Base-by-base conservation (phyloP, 2,329 filamentous ascomycete genomes). In the Venturia pyrina region DNA sequence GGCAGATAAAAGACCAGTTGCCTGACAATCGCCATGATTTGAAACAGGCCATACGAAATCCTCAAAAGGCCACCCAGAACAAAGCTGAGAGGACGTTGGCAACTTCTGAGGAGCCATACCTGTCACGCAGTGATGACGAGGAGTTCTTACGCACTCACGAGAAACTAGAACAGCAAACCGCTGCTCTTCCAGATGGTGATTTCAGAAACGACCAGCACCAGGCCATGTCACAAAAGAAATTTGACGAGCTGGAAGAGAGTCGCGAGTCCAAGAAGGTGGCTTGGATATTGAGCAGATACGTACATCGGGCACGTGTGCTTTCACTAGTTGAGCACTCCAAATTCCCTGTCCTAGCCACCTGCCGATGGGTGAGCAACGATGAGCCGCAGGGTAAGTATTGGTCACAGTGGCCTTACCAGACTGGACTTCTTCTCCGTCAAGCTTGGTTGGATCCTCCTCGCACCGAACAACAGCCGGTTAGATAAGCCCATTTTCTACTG, bases 281-380 rank as follows among this genome's bases (percentile, higher is more conserved):
- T 19, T 78, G 76, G 75, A 75, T 73, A 2, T 75, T 75, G 21
- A 71, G 73, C 46, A 71, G 75, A 61, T 75, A 78, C 69, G 72
- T 78, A 24, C 71, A 73, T 34, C 69, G 74, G n/a, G 77, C 75
- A 8, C 71, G 73, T 24, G 72, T 75, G 15, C 71, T 76, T 15
- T 1, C 28, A 15, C 73, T 72, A 11, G 72, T 73, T n/a, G 66
- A 70, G 13, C 67, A 72, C 43, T 68, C 72, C 5, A 64, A 70
- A 15, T 71, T 70, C 41, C 73, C 73, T 2, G 21, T 68, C 6
- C 69, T 71, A 37, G 68, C 72, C 8, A 71, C 71, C n/a, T 75
- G 74, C 56, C 44, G 69, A 1, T 66, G 72, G 37, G 72, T 66
- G 34, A 67, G 74, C 40, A 53, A 69, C 8, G 72, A 72, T 1